These are phyloP conservation scores for Entomortierella lignicola DNA, from an alignment of 192 early-diverging fungal species.

Conservation along the genomic window DNA sequence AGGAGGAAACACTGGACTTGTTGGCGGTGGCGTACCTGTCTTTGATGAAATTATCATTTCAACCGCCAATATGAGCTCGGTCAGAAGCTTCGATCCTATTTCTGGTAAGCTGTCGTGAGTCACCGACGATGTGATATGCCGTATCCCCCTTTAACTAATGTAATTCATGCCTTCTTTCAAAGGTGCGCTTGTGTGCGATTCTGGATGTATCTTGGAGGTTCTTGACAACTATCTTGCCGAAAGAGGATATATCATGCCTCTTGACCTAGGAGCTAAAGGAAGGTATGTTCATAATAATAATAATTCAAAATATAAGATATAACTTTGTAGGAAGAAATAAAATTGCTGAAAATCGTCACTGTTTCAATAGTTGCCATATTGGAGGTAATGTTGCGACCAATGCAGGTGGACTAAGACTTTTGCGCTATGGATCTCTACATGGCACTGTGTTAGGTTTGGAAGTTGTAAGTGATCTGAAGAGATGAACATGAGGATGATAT, in stretches of 20 bases:
- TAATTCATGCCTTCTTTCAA: background rate
- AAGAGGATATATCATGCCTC: constrained; percentile 89
- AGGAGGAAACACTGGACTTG: constrained; percentile 98
- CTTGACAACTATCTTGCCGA: constrained; percentile 90
- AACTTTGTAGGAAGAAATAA: background rate
- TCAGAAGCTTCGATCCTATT: constrained; percentile 78
- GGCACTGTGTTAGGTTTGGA: constrained; percentile 96
- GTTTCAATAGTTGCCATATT: constrained; percentile 87
- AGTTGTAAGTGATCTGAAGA: constrained; percentile 69
- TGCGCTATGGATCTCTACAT: constrained; percentile 97
- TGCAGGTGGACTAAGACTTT: constrained; percentile 94
- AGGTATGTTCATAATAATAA: constrained; percentile 23
- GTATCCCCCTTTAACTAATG: background rate
- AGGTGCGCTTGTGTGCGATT: constrained; percentile 90
- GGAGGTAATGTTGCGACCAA: constrained; percentile 99
- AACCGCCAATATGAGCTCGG: constrained; percentile 81
- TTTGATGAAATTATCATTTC: constrained; percentile 96
- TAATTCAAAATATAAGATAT: background rate
- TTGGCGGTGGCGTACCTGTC: constrained; percentile 95
- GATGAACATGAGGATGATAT: too few relatives aligned
- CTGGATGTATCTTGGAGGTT: constrained; percentile 92
- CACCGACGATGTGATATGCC: background rate
- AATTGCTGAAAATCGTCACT: background rate
- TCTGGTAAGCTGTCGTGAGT: constrained; percentile 51
- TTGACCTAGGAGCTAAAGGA: constrained; percentile 92